Conservation (phyloP, 2,329 filamentous ascomycete species). For the Aspergillus intermedius region DNA sequence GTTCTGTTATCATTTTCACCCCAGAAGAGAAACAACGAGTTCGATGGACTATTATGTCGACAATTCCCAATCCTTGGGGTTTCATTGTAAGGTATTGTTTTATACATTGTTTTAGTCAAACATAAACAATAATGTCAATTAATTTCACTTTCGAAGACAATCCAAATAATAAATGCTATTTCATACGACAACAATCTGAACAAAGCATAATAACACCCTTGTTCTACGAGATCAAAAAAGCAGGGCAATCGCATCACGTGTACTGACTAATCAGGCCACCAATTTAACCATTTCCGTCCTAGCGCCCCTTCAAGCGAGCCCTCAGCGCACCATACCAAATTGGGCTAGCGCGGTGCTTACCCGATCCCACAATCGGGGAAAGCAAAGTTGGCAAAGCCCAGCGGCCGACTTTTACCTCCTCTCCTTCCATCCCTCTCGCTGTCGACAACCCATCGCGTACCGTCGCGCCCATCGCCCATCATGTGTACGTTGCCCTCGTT, state of each 20-base stretch:
- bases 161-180: too few species aligned
- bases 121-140: too few species aligned
- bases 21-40: too few species aligned
- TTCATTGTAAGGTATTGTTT: too few species aligned
- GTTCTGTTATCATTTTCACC: too few species aligned
- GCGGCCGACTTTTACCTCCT: slow-evolving; percentile 27
- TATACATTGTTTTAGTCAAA: too few species aligned
- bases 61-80: too few species aligned
- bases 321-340: slow-evolving; percentile 21
- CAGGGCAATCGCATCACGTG: neutral
- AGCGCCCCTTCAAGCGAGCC: slow-evolving; percentile 30
- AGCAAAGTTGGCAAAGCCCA: slow-evolving; percentile 25
- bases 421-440: slow-evolving; percentile 31
- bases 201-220: too few species aligned
- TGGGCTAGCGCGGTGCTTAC: slow-evolving; percentile 27
- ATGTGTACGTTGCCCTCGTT: slow-evolving; percentile 39
- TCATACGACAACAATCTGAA: too few species aligned
- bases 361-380: slow-evolving; percentile 34
- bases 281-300: slow-evolving; percentile 9
- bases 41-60: too few species aligned
- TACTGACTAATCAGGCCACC: neutral
- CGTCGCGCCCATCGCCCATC: slow-evolving; percentile 41
- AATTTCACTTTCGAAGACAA: too few species aligned
- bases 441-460: slow-evolving; percentile 37
- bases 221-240: neutral